Base-by-base conservation (phyloP, 192 early-diverging fungal species). In the Entophlyctis luteolus region DNA sequence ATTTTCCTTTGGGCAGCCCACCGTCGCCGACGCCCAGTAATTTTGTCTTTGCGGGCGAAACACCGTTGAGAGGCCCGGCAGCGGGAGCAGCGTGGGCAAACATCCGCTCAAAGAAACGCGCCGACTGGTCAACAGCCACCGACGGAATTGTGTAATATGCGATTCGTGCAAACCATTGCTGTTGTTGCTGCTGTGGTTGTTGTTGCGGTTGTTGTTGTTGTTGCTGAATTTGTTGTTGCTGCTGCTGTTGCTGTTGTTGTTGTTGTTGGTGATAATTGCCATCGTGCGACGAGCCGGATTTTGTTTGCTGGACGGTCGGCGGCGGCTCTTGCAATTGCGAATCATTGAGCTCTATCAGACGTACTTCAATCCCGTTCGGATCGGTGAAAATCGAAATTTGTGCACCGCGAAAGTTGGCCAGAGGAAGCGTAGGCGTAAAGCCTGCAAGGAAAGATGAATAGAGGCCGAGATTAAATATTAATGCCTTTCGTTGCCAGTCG, bases 301-400 rank as follows among this genome's bases (percentile, higher is more conserved):
- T 53, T 16, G 29, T 58, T 6, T 14, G 16, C 8, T 14, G 10
- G 37, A 22, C 38, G 58, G 75, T 59, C 0, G 72, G 48, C 56
- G 16, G 23, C 29, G 57, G 57, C 18, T 79, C 78, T 16, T 74
- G 68, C 49, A 78, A 45, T 49, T 79, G 76, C 22, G 37, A 47
- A n/a, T 81, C 79, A 4, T 72, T 70, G 31, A 83, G 59, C 58
- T 83, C 81, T 37, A 85, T 72, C 10, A 85, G 67, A 4, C 83
- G 73, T 3, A 85, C 69, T 42, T 85, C 72, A 35, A 85, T 66
- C 16, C 73, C 77, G 68, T 81, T 85, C 0, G 83, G 83, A 62
- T 85, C 83, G 45, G 38, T 36, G 16, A 76, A 27, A 28, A 85
- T 79, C 27, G 79, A 72, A 46, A 85, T 69, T 56, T 81, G 79